Evolutionary conservation across 306 rosid genomes (phyloP), one percentile per base, ranked within the genome.

Genomic region (Coriaria nepalensis): DNA sequence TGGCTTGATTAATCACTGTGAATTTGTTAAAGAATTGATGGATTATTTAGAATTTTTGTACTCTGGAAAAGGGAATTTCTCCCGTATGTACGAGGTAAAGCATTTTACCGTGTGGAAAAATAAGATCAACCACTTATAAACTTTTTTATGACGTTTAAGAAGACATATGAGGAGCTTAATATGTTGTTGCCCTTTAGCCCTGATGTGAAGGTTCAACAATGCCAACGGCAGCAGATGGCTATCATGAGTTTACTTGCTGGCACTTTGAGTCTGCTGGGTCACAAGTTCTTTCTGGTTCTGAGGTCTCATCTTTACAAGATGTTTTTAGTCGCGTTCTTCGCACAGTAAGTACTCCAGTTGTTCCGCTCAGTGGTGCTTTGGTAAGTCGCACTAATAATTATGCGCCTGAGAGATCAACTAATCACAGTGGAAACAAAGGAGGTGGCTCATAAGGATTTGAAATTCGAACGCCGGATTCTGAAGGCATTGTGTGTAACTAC

Each of bases 161-260:
- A 50, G 41, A 50, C 34, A 8, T 35, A 33, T 35, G 55, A 33
- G 41, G 55, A 50, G 7, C 40, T 35, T 8, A 50, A 50, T 36
- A 50, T 50, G 5, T 50, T 50, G 13, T 40, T 50, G 40, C 55
- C 55, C n/a, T 32, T 32, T 36, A 50, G 55, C 40, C 55, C 40
- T 36, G 41, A 33, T 50, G 55, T 33, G 55, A 50, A 2, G n/a
- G 55, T 50, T 32, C 40, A 32, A 36, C 55, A 9, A 33, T n/a
- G 7, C 42, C 42, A 39, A 39, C 42, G 42, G 4, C 2, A 39
- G 42, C 42, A 39, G 42, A 39, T 39, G 42, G 42, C 8, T 0
- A 39, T 39, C 10, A 39, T 39, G 10, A 39, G 42, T 10, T 39
- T 39, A 0, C 13, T 6, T 2, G 14, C 8, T 32, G 40, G 39